Evolutionary conservation across 2,329 filamentous ascomycete genomes (phyloP), one percentile per base, ranked within the genome.

Genomic region (Paramyrothecium roridum): DNA sequence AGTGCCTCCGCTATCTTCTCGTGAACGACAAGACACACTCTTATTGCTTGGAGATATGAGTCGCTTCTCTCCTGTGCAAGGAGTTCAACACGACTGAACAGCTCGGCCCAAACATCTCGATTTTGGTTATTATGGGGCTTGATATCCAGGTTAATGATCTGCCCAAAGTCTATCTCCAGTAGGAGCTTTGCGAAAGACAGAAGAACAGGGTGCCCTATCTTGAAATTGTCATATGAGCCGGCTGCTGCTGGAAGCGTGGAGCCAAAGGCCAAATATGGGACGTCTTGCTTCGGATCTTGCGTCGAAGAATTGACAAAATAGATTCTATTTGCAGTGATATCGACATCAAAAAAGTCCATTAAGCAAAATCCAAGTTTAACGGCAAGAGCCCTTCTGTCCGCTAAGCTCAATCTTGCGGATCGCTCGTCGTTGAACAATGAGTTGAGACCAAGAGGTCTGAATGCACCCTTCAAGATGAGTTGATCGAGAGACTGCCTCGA

Each of bases 261-360:
- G n/a, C 49, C n/a, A 33, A 51, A 51, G 8, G 49, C 49, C 22
- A 51, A 30, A 34, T 51, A 51, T 13, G 40, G 40, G 40, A 45
- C 6, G 40, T 45, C 43, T n/a, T 55, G 23, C 13, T 10, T 53
- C 16, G 12, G 11, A 8, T n/a, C 45, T 13, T 26, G 10, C 7
- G 30, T 51, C 2, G 56, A 43, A 2, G 54, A 43, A 26, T 45
- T 22, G 4, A 56, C 45, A n/a, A 58, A 52, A 37, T 56, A 49
- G 30, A 58, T 58, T 19, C 33, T 51, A 3, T 49, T 50, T 10
- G 56, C 52, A 22, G 12, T 30, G 8, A 58, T n/a, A 2, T 58
- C 43, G 16, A 47, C 56, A 13, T 58, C 51, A 21, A 58, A 58
- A 17, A 58, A 58, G 12, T 58, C 56, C 56, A 58, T 56, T 3